These are phyloP conservation scores for Cadophora malorum DNA, from an alignment of 2,329 filamentous ascomycete genomes.

Conservation along the genomic window DNA sequence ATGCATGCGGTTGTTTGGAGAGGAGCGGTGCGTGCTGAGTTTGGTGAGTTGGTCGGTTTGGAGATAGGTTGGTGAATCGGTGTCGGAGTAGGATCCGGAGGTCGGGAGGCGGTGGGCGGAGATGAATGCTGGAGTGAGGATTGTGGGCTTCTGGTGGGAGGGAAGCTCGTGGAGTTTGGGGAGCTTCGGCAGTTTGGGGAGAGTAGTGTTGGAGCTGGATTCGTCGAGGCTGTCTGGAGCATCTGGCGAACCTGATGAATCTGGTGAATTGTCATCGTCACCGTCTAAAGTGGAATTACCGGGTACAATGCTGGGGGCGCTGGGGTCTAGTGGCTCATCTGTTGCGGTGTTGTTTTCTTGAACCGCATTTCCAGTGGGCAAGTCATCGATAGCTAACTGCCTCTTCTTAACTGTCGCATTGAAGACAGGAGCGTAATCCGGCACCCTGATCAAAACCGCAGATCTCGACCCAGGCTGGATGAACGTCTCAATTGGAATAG, in stretches of 20 bases:
- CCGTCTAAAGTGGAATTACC: background rate
- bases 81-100: conserved; percentile 31
- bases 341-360: background rate
- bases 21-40: conserved; percentile 8
- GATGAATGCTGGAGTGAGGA: conserved; percentile 28
- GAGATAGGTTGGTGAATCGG: conserved; percentile 20
- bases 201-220: background rate
- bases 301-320: conserved; percentile 1
- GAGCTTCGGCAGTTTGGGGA: background rate
- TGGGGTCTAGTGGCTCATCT: conserved; percentile 6
- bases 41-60: conserved; percentile 27
- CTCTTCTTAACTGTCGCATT: background rate
- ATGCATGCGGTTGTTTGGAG: conserved; percentile 12
- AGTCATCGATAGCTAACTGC: background rate
- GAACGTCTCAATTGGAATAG: conserved; percentile 33
- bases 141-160: background rate
- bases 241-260: background rate
- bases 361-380: background rate
- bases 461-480: conserved; percentile 36
- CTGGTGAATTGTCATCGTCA: background rate
- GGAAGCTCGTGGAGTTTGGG: background rate
- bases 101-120: conserved; percentile 19
- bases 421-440: conserved; percentile 24
- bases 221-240: background rate
- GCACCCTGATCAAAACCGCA: conserved; percentile 33